Conservation (phyloP, 495 filamentous ascomycete genomes). For the Tetracladium setigerum region DNA sequence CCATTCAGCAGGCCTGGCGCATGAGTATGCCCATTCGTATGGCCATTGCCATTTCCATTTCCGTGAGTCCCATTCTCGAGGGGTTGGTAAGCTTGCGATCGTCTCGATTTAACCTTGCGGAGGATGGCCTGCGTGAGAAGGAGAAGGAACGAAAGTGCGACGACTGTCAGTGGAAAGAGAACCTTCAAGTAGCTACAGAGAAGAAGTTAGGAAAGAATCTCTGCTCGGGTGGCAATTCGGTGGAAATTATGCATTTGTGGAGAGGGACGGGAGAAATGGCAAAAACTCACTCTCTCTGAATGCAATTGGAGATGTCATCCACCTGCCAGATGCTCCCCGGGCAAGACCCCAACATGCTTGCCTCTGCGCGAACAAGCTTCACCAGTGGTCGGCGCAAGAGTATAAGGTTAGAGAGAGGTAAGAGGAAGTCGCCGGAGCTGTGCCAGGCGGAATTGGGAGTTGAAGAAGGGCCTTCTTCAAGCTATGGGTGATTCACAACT, state of each 20-base stretch:
- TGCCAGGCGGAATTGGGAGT: too few relatives aligned
- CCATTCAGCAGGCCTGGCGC: slow-evolving; percentile 3
- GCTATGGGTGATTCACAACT: too few relatives aligned
- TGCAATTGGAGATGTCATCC: slow-evolving; percentile 86
- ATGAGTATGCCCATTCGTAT: slow-evolving; percentile 5
- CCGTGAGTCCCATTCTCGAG: slow-evolving; percentile 24
- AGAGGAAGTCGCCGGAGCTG: too few relatives aligned
- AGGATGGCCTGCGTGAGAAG: slow-evolving; percentile 48
- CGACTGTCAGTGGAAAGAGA: slow-evolving; percentile 66
- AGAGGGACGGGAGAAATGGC: not conserved
- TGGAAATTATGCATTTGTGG: slow-evolving; percentile 14
- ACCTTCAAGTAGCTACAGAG: slow-evolving; percentile 70
- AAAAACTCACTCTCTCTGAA: slow-evolving; percentile 72
- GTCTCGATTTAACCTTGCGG: slow-evolving; percentile 38
- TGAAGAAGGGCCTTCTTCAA: too few relatives aligned
- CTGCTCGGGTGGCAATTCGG: not conserved
- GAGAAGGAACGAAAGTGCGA: slow-evolving; percentile 60
- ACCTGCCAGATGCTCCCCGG: slow-evolving; percentile 71
- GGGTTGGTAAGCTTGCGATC: slow-evolving; percentile 40
- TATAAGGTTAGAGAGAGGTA: too few relatives aligned
- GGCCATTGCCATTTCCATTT: too few relatives aligned
- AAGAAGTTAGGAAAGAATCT: not conserved
- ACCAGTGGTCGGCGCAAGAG: too few relatives aligned
- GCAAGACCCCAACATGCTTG: slow-evolving; percentile 57
- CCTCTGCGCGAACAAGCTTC: not conserved